Evolutionary conservation across 2,329 filamentous ascomycete species (phyloP).

Genomic region (Cladophialophora carrionii): DNA sequence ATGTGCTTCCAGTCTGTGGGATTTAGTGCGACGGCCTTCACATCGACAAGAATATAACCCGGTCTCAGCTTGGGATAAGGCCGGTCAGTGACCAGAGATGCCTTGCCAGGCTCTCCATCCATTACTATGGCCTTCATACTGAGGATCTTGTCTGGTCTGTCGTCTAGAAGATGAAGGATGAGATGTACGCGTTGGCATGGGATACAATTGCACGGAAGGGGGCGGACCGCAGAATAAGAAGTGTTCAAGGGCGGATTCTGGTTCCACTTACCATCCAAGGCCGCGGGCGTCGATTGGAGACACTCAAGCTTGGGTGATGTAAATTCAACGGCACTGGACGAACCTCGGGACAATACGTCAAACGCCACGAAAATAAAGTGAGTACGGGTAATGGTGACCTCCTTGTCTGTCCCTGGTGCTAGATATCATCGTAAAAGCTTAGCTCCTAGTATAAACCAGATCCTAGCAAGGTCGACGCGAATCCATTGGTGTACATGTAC

Average conservation of each 20-base stretch:
- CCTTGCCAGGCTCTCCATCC: conserved; percentile 40
- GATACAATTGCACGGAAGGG: background rate
- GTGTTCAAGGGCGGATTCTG: background rate
- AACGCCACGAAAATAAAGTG: background rate
- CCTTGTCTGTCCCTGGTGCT: no score
- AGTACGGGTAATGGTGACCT: background rate
- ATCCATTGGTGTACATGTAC: background rate
- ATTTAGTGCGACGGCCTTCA: conserved; percentile 57
- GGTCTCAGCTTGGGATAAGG: conserved; percentile 51
- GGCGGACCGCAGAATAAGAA: background rate
- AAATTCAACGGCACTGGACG: background rate
- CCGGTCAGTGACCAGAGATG: conserved; percentile 41
- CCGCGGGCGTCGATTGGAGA: background rate
- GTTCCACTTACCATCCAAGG: background rate
- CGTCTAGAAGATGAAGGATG: background rate
- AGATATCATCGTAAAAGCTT: background rate
- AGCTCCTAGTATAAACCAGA: background rate
- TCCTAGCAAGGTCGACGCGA: background rate
- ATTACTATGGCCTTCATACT: conserved; percentile 46
- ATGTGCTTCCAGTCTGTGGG: conserved; percentile 62
- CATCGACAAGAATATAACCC: conserved; percentile 58
- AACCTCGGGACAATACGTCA: background rate
- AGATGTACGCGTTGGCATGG: background rate
- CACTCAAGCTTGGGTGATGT: background rate
- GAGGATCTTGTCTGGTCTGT: background rate